Base-by-base conservation (phyloP, 2,329 filamentous ascomycete genomes). In the Endothia cerciana region DNA sequence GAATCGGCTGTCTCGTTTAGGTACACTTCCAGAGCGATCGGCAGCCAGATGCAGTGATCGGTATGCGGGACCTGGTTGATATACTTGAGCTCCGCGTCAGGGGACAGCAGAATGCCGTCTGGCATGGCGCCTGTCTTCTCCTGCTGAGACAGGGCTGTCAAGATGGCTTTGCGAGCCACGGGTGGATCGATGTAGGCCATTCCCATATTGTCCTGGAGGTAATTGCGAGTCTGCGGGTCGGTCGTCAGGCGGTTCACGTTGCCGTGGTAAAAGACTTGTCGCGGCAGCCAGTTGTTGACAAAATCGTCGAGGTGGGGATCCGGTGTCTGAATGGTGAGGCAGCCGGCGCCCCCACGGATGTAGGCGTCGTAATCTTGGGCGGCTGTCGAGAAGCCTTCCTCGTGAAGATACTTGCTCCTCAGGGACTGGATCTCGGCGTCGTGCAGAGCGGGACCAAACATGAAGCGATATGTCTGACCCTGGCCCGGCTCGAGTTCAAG, bases 41-140 rank as follows among this genome's bases (percentile, higher is more conserved):
- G 83, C 2, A 87, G 77, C 85, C 85, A 87, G 3, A 87, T 82
- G 68, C 84, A 87, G 72, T 86, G 84, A 66, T 87, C 85, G 0
- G 84, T 86, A 69, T 87, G 84, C 28, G 85, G 85, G n/a, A 87
- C 76, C 72, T 86, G 83, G 74, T 87, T 87, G 76, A 87, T 86
- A 74, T 86, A 87, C 71, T 87, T 87, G 43, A 87, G 78, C 71
- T 85, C 83, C 1, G 84, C 85, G 49, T 81, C 84, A 69, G 85
- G 80, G 22, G 78, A 74, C 3, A 87, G 74, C 4, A 87, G 71
- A 63, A 87, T 85, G 6, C 84, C 84, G 70, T 87, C 84, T 0
- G 85, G 85, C 83, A 87, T 86, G 19, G 83, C 78, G n/a, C 85
- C 85, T 28, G 76, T 83, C 17, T 78, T 72, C 69, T 85, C 82